Evolutionary conservation across 306 rosid species (phyloP), one percentile per base, ranked within the genome.

Genomic region (Leucaena leucocephala): DNA sequence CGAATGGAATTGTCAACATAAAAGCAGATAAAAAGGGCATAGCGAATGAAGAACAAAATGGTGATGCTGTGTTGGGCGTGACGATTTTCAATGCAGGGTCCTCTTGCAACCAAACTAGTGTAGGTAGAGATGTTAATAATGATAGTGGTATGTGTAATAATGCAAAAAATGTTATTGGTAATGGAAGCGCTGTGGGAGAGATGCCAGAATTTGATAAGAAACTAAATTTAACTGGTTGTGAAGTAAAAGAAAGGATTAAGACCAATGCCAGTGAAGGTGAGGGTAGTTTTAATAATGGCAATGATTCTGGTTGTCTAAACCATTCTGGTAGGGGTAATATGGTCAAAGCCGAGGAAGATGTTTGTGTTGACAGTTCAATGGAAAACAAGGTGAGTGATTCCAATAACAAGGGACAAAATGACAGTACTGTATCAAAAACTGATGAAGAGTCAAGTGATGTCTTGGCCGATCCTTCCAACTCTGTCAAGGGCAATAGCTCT

Each of bases 81-180:
- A 86, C 75, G 86, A 90, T 85, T 73, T 82, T 90, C 68, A 92
- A 88, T 82, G 85, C 85, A 15, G 93, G 85, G 86, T 89, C 92
- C 82, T 83, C 88, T 61, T 83, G 87, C 55, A 63, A 84, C 54
- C 94, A 83, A 84, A 84, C 78, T 85, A 93, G 92, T 83, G 71
- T 93, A 90, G 94, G 85, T 78, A 80, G 94, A 90, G 96, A 89
- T 93, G 99, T 91, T 91, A 89, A 93, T 89, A 96, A 75, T 86
- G 96, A 86, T 80, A 87, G 79, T 71, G 89, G 87, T 81, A 71
- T 82, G 80, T 84, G 90, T 87, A 81, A 81, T 71, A 79, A 72
- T 85, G 74, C 80, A 50, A 86, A 83, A 76, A 87, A 84, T 22
- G 78, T 76, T 57, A 90, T 81, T 75, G 85, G 87, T 55, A 83